Base-by-base conservation (phyloP, 1,139 yeast species). In the Meyerozyma smithsonii region DNA sequence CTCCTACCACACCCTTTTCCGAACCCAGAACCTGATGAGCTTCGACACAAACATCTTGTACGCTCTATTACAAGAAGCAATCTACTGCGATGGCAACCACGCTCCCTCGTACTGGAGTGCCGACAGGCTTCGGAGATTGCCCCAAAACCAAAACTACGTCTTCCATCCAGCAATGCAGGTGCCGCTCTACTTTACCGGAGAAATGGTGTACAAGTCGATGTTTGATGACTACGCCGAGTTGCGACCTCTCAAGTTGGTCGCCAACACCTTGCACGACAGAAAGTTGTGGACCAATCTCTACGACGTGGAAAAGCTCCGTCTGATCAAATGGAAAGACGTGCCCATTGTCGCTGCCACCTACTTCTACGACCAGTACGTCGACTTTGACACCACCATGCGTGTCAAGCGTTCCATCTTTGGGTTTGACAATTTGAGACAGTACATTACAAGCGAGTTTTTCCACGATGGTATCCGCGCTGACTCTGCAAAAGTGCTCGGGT, bases 11-110 rank as follows among this genome's bases (percentile, higher is more conserved):
- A 58, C 69, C 0, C 60, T 75, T 42, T 45, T 42, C 14, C 32
- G 47, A 1, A 45, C 75, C 10, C 68, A 70, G 44, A 50, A 52
- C 28, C 48, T 44, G 23, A 54, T 62, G n/a, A 55, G 68, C 1
- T 78, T 75, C 50, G 82, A 77, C 42, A 69, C 81, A 2, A 77
- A 77, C 45, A 58, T 73, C 32, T 51, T 78, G 17, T 77, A 78
- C 50, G 78, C 79, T 3, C 60, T 78, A 30, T 69, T 77, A 48
- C 81, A 77, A 47, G 83, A 78, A 47, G 77, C 80, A 5, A 77
- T 77, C 14, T 77, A 78, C 49, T 62, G 74, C 46, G 78, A 74
- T 47, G 70, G 69, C 0, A 46, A 49, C 39, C 46, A 50, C 36
- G 41, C 47, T 4, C 30, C 23, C 2, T 60, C 76, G 2, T 47